Base-by-base conservation (phyloP, 352 stramenopile genomes). In the Phytopythium helicoides region DNA sequence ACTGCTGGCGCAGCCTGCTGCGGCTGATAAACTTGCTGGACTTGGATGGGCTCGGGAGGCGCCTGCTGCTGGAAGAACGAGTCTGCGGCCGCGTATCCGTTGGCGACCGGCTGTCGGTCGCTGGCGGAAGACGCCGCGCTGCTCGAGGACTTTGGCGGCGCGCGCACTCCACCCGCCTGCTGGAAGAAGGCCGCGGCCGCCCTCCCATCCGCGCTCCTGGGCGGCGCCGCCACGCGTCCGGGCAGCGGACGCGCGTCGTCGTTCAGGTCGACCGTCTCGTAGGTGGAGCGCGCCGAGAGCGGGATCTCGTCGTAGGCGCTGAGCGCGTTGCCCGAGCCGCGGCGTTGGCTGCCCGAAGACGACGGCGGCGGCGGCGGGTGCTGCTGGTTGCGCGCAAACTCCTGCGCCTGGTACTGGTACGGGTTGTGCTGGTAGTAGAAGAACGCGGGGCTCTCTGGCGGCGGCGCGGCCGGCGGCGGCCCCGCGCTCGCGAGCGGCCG, bases 231-330 rank as follows among this genome's bases (percentile, higher is more conserved):
- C 10, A 50, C 21, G 7, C 39, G 34, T 12, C 39, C 46, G 25
- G 37, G 39, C n/a, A 50, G 48, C 40, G 52, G 39, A 19, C 25
- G 52, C 21, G 23, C 21, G 33, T 76, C 63, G 8, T 70, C 63
- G 45, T 67, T 63, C 19, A 80, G 56, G 38, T 80, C 69, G 42
- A 80, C 69, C 1, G 69, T 80, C 56, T 80, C 69, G 54, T 80
- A 80, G 22, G 52, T 66, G 1, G 62, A 73, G 36, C 64, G 52
- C 10, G 63, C 64, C 3, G 66, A 63, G 28, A 70, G 65, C 35
- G 64, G 56, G 15, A 76, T 61, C 16, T 73, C 67, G 1, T 70
- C 63, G 44, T 65, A 46, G 46, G 48, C 59, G 19, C 25, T 23
- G 23, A 48, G 41, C 23, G 41, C 41, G 41, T 22, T 36, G 40